Percentiles rank a stretch among this genome's conserved stretches.
phyloP scores from a whole-genome alignment of 2,329 filamentous ascomycete genomes.

The Cordyceps cicadae region DNA sequence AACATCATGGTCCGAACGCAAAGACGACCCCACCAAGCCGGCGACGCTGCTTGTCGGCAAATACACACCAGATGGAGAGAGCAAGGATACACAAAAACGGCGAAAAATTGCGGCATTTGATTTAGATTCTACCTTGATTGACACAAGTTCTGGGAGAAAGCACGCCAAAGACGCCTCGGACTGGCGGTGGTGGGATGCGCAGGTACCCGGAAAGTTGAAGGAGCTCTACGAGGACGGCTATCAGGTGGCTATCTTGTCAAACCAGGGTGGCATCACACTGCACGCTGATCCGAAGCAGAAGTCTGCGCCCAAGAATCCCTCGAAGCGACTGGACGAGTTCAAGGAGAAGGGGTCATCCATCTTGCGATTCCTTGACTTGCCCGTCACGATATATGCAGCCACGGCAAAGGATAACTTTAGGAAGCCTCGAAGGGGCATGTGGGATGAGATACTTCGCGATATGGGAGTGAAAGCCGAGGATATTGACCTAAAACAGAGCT shows the following conservation, averaged over 20 bases:
- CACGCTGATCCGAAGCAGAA: constrained; percentile 63
- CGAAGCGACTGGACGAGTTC: constrained; percentile 66
- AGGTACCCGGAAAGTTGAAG: constrained; percentile 59
- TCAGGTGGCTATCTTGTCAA: constrained; percentile 72
- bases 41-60: constrained; percentile 66
- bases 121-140: constrained; percentile 80
- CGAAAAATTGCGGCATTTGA: constrained; percentile 66
- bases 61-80: constrained; percentile 43
- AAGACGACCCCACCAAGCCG: constrained; percentile 39
- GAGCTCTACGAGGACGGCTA: constrained; percentile 67
- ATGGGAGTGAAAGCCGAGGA: constrained; percentile 47
- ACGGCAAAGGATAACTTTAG: constrained; percentile 73
- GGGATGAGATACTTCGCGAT: constrained; percentile 55
- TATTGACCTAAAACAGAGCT: constrained; percentile 61
- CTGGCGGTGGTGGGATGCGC: constrained; percentile 89
- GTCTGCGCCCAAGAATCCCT: constrained; percentile 46
- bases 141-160: constrained; percentile 69
- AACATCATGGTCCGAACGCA: constrained; percentile 62
- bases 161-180: constrained; percentile 64
- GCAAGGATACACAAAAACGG: constrained; percentile 27
- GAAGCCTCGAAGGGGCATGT: constrained; percentile 87
- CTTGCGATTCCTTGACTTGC: constrained; percentile 63
- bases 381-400: constrained; percentile 76
- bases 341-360: constrained; percentile 70
- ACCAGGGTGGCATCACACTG: constrained; percentile 76